A percentile compares a stretch with the other conserved stretches of the same genome.
phyloP scores from a whole-genome alignment of 116 monocot genomes.

The Zostera marina region DNA sequence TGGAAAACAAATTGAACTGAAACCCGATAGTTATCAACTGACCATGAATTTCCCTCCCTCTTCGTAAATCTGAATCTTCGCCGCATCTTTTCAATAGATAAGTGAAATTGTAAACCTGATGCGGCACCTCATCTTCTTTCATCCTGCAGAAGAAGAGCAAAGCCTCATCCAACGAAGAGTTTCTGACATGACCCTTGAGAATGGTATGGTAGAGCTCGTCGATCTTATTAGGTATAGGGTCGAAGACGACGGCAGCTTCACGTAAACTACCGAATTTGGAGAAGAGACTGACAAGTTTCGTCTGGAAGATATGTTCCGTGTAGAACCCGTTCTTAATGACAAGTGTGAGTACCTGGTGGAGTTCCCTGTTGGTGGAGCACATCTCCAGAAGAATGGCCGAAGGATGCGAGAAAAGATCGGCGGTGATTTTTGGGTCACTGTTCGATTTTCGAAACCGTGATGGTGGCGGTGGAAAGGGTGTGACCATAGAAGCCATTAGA shows the following conservation, averaged over 20 bases:
- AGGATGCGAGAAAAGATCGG: conserved; percentile 20
- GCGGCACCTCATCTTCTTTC: conserved; percentile 14
- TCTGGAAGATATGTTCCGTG: conserved; percentile 22
- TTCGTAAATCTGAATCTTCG: conserved; percentile 24
- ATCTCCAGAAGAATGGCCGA: conserved; percentile 31
- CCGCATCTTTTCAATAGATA: conserved; percentile 59
- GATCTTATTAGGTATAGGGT: conserved; percentile 16
- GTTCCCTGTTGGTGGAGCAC: conserved; percentile 23
- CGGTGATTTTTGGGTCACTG: not conserved
- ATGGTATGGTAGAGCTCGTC: conserved; percentile 44
- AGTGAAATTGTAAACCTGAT: conserved; percentile 28
- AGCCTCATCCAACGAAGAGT: conserved; percentile 15
- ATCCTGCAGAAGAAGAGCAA: conserved; percentile 18
- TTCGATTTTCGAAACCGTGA: not conserved
- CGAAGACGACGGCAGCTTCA: conserved; percentile 32
- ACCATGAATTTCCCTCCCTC: conserved; percentile 44
- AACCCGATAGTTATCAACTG: conserved; percentile 36
- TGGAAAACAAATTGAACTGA: conserved; percentile 23
- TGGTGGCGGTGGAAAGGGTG: not conserved
- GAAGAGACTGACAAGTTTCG: conserved; percentile 46
- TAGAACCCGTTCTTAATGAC: conserved; percentile 29
- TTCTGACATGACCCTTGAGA: conserved; percentile 30
- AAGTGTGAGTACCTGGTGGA: conserved; percentile 34
- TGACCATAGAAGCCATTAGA: conserved; percentile 6
- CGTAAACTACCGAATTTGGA: conserved; percentile 26